A percentile compares a stretch with the other conserved stretches of the same genome.
Conservation (phyloP, 352 stramenopile species). For the Ochromonadaceae sp. region DNA sequence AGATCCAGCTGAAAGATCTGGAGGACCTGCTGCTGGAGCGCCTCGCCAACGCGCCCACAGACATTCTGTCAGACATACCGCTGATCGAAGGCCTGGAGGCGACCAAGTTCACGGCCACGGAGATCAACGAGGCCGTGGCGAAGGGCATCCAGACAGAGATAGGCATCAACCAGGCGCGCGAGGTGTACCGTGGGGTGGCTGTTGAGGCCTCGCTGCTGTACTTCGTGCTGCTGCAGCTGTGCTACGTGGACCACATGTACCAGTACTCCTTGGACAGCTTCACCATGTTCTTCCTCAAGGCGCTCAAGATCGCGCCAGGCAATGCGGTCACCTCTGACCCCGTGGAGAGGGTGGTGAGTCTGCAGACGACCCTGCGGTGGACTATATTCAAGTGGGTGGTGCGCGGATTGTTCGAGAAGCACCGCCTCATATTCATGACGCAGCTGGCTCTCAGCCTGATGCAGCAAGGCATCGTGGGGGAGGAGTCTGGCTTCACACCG, state of each 20-base stretch:
- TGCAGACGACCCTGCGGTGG: constrained; percentile 57
- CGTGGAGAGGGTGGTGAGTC: constrained; percentile 31
- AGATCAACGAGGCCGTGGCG: constrained; percentile 55
- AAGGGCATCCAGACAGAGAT: constrained; percentile 65
- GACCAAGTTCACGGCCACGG: constrained; percentile 65
- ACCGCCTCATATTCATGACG: constrained; percentile 68
- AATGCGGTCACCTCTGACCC: too few relatives aligned
- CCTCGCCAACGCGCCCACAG: constrained; percentile 67
- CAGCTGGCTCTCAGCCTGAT: constrained; percentile 65
- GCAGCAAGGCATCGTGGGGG: constrained; percentile 28
- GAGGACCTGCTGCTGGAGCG: constrained; percentile 69
- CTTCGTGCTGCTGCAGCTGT: constrained; percentile 69
- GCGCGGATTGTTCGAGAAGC: constrained; percentile 70
- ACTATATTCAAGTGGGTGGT: constrained; percentile 70
- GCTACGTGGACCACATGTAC: constrained; percentile 77
- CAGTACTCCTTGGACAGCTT: constrained; percentile 75
- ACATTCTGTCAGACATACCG: constrained; percentile 70
- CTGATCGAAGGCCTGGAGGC: constrained; percentile 76
- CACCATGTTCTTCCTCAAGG: constrained; percentile 43
- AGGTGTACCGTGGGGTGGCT: constrained; percentile 68
- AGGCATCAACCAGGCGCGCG: constrained; percentile 68
- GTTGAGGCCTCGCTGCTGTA: constrained; percentile 73
- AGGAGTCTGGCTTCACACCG: constrained; percentile 43
- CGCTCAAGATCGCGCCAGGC: constrained; percentile 23
- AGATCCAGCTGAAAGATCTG: constrained; percentile 68